Conservation (phyloP, 768 basidiomycete genomes). For the Krasilnikovozyma curviuscula region DNA sequence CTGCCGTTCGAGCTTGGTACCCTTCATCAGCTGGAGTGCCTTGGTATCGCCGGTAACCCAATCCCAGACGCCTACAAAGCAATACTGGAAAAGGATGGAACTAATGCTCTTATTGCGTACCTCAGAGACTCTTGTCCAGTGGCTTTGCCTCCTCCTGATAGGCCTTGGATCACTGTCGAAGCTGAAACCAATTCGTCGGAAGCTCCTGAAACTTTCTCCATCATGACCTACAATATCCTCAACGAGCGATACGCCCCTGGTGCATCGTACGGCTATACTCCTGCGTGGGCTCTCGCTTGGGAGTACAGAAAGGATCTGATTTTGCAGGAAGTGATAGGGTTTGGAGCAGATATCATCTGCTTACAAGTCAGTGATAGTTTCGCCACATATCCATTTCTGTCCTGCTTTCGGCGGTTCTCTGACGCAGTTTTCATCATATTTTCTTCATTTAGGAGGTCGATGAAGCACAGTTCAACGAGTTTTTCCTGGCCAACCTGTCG, state of each 20-base stretch:
- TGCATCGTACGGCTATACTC: slow-evolving; percentile 84
- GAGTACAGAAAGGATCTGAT: slow-evolving; percentile 78
- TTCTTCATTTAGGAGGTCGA: slow-evolving; percentile 50
- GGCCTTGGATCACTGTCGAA: slow-evolving; percentile 37
- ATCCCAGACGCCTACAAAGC: slow-evolving; percentile 54
- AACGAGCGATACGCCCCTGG: slow-evolving; percentile 79
- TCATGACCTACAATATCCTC: slow-evolving; percentile 83
- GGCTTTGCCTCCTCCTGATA: slow-evolving; percentile 57
- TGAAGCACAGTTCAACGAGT: slow-evolving; percentile 76
- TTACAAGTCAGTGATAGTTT: slow-evolving; percentile 35
- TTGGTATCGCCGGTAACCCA: slow-evolving; percentile 96
- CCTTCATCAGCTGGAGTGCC: slow-evolving; percentile 72
- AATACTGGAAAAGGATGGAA: slow-evolving; percentile 89
- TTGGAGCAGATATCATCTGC: slow-evolving; percentile 75
- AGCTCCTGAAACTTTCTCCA: slow-evolving; percentile 46
- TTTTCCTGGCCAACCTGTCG: slow-evolving; percentile 53
- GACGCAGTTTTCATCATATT: too few relatives aligned
- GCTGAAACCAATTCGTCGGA: slow-evolving; percentile 8
- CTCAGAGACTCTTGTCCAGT: slow-evolving; percentile 86
- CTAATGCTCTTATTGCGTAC: slow-evolving; percentile 61
- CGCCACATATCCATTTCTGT: neutral
- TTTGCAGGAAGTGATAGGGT: slow-evolving; percentile 57
- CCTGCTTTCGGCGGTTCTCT: too few relatives aligned
- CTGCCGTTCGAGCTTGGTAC: slow-evolving; percentile 76
- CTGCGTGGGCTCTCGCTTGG: slow-evolving; percentile 92